Percentiles rank a stretch among this genome's conserved stretches.
Conservation (phyloP, 2,329 filamentous ascomycete genomes). For the Penicillium hesseltinei region DNA sequence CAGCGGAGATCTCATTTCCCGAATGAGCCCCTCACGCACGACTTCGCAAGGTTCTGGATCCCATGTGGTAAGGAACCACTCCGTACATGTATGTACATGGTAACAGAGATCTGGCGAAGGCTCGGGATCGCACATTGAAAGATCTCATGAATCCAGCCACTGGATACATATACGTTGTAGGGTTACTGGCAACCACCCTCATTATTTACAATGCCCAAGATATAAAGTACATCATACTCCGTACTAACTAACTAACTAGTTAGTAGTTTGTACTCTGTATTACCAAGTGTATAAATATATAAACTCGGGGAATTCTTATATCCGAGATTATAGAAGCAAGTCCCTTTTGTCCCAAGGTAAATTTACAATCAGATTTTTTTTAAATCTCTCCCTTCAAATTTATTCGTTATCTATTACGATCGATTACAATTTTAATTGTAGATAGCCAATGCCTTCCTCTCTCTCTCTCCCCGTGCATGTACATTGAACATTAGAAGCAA, state of each 20-base stretch:
- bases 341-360: background rate
- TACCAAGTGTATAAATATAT: background rate
- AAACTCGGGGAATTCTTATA: background rate
- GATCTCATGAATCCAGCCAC: background rate
- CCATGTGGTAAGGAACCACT: slow-evolving; percentile 1
- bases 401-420: background rate
- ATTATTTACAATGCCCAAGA: background rate
- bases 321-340: background rate
- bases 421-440: background rate
- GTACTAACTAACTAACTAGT: too few species aligned
- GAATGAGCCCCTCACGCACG: background rate
- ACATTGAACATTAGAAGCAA: background rate
- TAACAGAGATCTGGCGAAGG: background rate
- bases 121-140: background rate
- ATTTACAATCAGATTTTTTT: background rate
- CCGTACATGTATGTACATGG: background rate
- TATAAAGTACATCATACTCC: background rate
- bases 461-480: background rate
- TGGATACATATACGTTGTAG: background rate
- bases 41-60: background rate
- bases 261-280: background rate
- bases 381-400: background rate
- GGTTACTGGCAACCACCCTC: background rate
- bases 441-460: background rate
- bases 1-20: slow-evolving; percentile 5